Base-by-base conservation (phyloP, 1,284 basidiomycete genomes). In the Ceratobasidium papillatum region DNA sequence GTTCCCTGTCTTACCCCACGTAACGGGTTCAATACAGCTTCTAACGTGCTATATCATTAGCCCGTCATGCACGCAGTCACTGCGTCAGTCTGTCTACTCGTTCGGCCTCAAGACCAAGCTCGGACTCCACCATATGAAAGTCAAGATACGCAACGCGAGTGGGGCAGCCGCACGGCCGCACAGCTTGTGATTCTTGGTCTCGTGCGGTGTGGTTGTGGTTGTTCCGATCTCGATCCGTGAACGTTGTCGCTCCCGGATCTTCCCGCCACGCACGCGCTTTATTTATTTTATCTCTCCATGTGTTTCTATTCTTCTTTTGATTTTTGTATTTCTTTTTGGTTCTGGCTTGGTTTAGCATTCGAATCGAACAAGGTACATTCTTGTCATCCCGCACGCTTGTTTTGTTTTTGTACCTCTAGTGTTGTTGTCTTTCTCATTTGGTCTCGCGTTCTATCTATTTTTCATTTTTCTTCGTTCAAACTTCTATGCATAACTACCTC, bases 61-160 rank as follows among this genome's bases (percentile, higher is more conserved):
- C 14, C 45, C 69, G 9, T 61, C 56, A n/a, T 72, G 22, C 17
- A 62, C 38, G 27, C 56, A 61, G 3, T 51, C 43, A 19, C 38
- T 72, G 17, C 69, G 69, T 62, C 69, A 72, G 43, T 72, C 69
- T 3, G 32, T 72, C 19, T 72, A 72, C 43, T 72, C 69, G 45
- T 38, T 72, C 9, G 56, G 69, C 11, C 54, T 71, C 12, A 58
- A 38, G 38, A 71, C 68, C 25, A 71, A 59, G 30, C 41, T 71
- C 17, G 68, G 68, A n/a, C 32, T 71, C 25, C 41, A 71, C 19
- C 68, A 69, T 25, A 56, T 69, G n/a, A 69, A 69, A 36, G 27
- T n/a, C n/a, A 51, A 52, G 11, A 22, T 69, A 9, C 65, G 65
- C 49, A 38, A 32, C 4, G 65, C 65, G 34, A 68, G 65, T 22